Conservation (phyloP, 768 basidiomycete genomes). For the Coprinopsis cinerea region DNA sequence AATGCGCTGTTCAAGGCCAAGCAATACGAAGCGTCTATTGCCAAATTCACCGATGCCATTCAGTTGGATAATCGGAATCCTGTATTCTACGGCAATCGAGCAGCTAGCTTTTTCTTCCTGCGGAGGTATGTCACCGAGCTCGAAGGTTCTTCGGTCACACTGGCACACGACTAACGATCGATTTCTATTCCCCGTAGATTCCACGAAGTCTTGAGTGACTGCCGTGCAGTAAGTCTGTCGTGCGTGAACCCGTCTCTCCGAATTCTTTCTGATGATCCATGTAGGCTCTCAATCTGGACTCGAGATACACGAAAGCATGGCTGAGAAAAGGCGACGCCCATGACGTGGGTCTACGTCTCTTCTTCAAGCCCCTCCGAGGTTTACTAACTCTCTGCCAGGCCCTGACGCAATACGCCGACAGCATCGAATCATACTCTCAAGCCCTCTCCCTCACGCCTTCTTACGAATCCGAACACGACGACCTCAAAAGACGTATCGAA, state of each 20-base stretch:
- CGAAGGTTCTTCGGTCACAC: not conserved
- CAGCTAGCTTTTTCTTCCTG: conserved; percentile 25
- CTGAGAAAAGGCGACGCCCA: conserved; percentile 13
- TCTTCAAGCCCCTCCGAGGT: not conserved
- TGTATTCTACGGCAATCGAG: conserved; percentile 31
- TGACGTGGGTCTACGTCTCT: conserved; percentile 6
- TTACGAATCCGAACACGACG: not conserved
- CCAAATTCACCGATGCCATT: conserved; percentile 31
- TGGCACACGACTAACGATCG: not conserved
- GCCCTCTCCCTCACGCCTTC: conserved; percentile 6
- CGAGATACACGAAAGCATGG: conserved; percentile 15
- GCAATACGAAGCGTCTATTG: conserved; percentile 21
- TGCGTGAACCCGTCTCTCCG: not conserved
- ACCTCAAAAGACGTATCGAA: conserved; percentile 11
- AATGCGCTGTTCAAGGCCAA: conserved; percentile 27
- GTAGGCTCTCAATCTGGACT: conserved; percentile 10
- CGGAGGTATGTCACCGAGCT: conserved; percentile 16
- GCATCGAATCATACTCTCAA: conserved; percentile 18
- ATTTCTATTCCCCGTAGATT: not conserved
- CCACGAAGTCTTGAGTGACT: conserved; percentile 6
- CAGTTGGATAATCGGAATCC: conserved; percentile 25
- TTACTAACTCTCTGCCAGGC: conserved; percentile 11
- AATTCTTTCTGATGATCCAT: not conserved
- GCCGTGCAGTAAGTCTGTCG: not conserved
- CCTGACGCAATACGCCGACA: conserved; percentile 14